Base-by-base conservation (phyloP, 305 asterid genomes). In the Stenogyne calaminthoides region DNA sequence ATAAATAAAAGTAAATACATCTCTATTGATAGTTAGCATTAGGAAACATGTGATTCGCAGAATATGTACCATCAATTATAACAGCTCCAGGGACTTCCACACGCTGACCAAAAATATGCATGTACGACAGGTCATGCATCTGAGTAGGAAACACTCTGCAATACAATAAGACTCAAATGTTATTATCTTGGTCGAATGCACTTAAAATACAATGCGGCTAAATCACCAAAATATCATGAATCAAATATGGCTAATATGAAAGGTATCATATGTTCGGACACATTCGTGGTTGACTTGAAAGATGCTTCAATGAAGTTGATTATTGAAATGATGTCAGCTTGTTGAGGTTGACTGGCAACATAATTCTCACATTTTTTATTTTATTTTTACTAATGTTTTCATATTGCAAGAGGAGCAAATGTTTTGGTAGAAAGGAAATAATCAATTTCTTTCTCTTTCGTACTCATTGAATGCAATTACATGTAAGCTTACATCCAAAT, bases 51-150 rank as follows among this genome's bases (percentile, higher is more conserved):
- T 29, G 64, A 68, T 40, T 64, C 14, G 55, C 18, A 27, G 54
- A 64, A 57, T 44, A 77, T 87, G 62, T 81, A 92, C 98, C 98
- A 64, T 95, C 99, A 75, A 95, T 88, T 54, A 95, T 89, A 70
- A 90, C 74, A 76, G 98, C 93, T 62, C 99, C 98, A 36, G 97
- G 95, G 47, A 85, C 88, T 77, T 86, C 92, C 52, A 82, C 80
- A 5, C 99, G 96, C 72, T 86, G 95, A 78, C 95, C 92, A 83
- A 82, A 92, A 39, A 89, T 84, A 67, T 88, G 95, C 94, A 88
- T 88, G 84, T 88, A 90, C 40, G 98, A 88, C 70, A 92, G 80
- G 68, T 95, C 99, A 7, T 91, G 85, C 81, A 83, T 84, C 84
- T 71, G 94, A 67, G 88, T 73, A 56, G 92, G 89, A 84, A 90